Conservation (phyloP, 805 yeast species). For the Metschnikowia similis region DNA sequence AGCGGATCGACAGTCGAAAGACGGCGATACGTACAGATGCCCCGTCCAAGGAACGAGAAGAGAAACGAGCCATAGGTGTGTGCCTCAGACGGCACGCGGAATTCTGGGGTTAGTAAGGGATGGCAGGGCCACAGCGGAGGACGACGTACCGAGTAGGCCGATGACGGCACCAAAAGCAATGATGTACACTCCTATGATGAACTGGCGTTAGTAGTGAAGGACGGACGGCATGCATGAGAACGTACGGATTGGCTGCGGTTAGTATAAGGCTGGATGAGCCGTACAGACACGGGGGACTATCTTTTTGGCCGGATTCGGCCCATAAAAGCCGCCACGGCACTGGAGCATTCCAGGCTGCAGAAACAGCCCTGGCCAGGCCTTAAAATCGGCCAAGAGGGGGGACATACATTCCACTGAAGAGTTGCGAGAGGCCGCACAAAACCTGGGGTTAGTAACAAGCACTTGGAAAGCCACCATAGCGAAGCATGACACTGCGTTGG, state of each 20-base stretch:
- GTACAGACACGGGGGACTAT: too few relatives aligned
- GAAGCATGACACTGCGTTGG: too few relatives aligned
- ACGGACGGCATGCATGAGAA: conserved; percentile 1
- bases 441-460: conserved; percentile 26
- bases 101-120: conserved; percentile 32
- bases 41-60: conserved; percentile 73
- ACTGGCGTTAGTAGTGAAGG: conserved; percentile 30
- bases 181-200: conserved; percentile 57
- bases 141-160: conserved; percentile 43
- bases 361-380: too few relatives aligned
- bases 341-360: too few relatives aligned
- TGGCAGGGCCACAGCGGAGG: background rate
- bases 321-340: too few relatives aligned
- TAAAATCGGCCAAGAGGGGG: background rate
- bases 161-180: conserved; percentile 52
- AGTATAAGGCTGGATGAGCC: conserved; percentile 12
- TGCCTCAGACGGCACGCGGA: conserved; percentile 55
- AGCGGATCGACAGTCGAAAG: background rate
- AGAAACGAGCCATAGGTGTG: conserved; percentile 62
- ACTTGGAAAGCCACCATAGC: too few relatives aligned
- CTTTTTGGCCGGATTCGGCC: background rate
- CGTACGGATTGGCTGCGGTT: conserved; percentile 35
- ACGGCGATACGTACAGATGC: conserved; percentile 46
- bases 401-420: conserved; percentile 44
- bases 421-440: conserved; percentile 46